A percentile compares a stretch with the other conserved stretches of the same genome.
Evolutionary conservation across 768 basidiomycete species (phyloP).

Genomic region (Lactifluus subvellereus): DNA sequence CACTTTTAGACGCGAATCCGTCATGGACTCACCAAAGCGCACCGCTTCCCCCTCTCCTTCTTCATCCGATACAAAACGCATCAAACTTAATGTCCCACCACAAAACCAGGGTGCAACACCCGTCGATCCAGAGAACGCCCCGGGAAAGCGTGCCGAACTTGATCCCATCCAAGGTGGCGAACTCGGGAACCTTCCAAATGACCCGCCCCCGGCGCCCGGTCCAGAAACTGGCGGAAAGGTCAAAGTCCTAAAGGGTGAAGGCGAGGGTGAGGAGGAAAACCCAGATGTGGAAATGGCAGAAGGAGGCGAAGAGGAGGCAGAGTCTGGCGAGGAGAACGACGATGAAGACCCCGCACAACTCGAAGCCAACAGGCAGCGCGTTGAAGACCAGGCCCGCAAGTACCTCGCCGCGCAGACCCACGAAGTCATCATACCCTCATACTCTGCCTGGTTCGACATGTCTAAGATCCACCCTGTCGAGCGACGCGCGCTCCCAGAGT

Average conservation of each 20-base stretch:
- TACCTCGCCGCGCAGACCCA: conserved; percentile 97
- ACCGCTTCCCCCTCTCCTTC: conserved; percentile 33
- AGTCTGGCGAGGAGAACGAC: conserved; percentile 76
- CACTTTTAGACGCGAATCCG: not conserved
- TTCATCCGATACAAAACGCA: conserved; percentile 33
- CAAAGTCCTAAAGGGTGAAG: conserved; percentile 39
- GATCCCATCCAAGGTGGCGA: conserved; percentile 78
- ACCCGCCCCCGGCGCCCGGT: conserved; percentile 30
- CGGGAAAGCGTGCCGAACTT: conserved; percentile 83
- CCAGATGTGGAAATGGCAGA: conserved; percentile 82
- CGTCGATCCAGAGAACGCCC: conserved; percentile 73
- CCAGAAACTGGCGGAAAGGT: conserved; percentile 32
- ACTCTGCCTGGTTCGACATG: conserved; percentile 98
- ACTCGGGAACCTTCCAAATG: conserved; percentile 61
- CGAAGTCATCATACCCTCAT: conserved; percentile 94
- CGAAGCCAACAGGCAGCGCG: conserved; percentile 69
- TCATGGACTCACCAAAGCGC: conserved; percentile 34
- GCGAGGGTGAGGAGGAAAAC: conserved; percentile 60
- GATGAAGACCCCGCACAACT: conserved; percentile 82
- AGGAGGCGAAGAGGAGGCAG: conserved; percentile 66
- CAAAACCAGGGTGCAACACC: conserved; percentile 59
- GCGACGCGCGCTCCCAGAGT: conserved; percentile 88
- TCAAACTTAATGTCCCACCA: conserved; percentile 32
- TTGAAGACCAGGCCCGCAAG: conserved; percentile 84
- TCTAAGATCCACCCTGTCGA: conserved; percentile 90